Percentiles rank a stretch among this genome's conserved stretches.
Evolutionary conservation across 345 rosid genomes (phyloP).

Genomic region (Sonneratia caseolaris): DNA sequence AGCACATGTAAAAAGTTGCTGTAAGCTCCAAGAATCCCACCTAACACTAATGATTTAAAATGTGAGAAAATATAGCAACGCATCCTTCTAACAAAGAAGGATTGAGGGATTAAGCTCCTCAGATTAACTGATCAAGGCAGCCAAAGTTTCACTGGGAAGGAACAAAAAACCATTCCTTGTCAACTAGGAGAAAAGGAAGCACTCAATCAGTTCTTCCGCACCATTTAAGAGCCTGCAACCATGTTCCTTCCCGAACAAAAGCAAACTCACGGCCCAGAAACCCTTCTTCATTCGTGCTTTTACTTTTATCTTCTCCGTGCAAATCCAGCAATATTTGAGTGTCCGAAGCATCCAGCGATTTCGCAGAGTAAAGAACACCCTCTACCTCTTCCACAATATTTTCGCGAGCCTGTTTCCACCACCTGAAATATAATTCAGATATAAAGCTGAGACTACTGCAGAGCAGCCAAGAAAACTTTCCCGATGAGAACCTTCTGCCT

Average conservation of each 20-base stretch:
- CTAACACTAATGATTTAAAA: neutral
- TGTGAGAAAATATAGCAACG: neutral
- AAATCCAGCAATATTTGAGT: slow-evolving; percentile 37
- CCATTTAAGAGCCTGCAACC: slow-evolving; percentile 57
- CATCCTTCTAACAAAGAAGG: neutral
- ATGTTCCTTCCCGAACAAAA: slow-evolving; percentile 45
- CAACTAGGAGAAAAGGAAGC: neutral
- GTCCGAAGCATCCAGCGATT: slow-evolving; percentile 24
- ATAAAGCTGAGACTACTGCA: neutral
- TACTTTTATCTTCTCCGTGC: slow-evolving; percentile 32
- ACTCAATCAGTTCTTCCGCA: slow-evolving; percentile 5
- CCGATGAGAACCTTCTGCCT: too few relatives aligned
- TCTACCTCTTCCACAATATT: slow-evolving; percentile 22
- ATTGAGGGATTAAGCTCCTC: neutral
- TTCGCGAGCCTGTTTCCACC: slow-evolving; percentile 47
- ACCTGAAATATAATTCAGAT: slow-evolving; percentile 26
- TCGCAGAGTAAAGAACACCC: slow-evolving; percentile 36
- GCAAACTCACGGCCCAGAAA: slow-evolving; percentile 43
- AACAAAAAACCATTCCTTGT: neutral
- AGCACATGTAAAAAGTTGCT: neutral
- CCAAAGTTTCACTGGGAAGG: neutral
- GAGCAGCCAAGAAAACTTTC: neutral
- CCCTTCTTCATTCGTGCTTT: slow-evolving; percentile 23
- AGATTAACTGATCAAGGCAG: neutral
- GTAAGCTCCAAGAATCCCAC: neutral